Conservation (phyloP, 176 grass and related monocot genomes). For the Oryza australiensis region DNA sequence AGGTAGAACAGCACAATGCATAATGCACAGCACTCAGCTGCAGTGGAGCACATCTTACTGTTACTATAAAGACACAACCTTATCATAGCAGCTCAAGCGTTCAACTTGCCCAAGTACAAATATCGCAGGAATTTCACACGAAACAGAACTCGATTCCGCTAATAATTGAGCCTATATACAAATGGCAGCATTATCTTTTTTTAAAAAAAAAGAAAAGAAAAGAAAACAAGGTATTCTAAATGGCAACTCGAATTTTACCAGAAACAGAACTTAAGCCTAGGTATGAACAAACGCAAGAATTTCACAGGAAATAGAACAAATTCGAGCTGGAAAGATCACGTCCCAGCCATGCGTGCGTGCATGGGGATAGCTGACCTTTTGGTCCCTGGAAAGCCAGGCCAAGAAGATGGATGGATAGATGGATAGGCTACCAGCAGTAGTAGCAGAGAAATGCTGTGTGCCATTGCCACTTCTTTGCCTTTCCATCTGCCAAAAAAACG, state of each 20-base stretch:
- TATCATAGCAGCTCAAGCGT: background rate
- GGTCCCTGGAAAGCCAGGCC: slow-evolving; percentile 27
- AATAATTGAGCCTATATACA: background rate
- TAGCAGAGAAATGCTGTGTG: background rate
- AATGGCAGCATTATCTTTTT: background rate
- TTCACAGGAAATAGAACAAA: background rate
- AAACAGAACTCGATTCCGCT: background rate
- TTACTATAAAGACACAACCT: background rate
- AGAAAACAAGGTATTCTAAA: background rate
- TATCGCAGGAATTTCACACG: background rate
- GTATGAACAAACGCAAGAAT: background rate
- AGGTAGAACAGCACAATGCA: background rate
- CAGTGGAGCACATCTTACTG: background rate
- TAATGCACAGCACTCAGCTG: background rate
- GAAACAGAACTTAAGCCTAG: background rate
- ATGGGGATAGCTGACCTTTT: background rate
- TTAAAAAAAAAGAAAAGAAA: background rate
- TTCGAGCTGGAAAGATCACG: background rate
- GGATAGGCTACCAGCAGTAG: background rate
- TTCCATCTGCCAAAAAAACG: background rate
- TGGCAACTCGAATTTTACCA: background rate
- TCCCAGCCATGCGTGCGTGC: background rate
- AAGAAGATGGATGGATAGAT: no score
- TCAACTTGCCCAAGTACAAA: background rate
- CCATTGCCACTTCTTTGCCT: background rate